Evolutionary conservation across 2,329 filamentous ascomycete genomes (phyloP).

Genomic region (Sporothrix pseudoabietina): DNA sequence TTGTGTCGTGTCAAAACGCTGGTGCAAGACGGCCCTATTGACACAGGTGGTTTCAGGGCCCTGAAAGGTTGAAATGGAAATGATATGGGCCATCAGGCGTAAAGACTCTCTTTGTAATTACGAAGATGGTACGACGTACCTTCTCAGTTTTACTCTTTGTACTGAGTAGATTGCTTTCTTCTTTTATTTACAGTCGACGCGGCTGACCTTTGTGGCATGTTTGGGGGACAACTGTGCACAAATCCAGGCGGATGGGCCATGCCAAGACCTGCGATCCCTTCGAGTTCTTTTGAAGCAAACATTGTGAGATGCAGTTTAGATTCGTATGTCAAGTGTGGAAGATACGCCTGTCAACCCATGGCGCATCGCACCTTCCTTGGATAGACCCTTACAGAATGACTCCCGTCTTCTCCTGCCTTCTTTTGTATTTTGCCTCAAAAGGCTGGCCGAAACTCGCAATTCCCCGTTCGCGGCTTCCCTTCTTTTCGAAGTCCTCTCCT

Average conservation of each 20-base stretch:
- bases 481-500: not conserved
- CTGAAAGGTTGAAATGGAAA: not conserved
- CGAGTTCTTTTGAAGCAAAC: not conserved
- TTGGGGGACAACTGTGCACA: not conserved
- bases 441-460: not conserved
- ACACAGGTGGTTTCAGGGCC: not conserved
- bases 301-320: not conserved
- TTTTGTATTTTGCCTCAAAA: not conserved
- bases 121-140: no score
- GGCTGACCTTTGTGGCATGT: not conserved
- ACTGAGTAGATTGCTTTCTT: not conserved
- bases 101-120: not conserved
- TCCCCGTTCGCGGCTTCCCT: not conserved
- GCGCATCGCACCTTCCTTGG: not conserved
- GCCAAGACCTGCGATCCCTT: not conserved
- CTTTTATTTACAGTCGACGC: not conserved
- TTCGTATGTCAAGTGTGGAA: not conserved
- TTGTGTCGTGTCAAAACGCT: not conserved
- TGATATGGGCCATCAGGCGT: not conserved
- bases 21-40: not conserved
- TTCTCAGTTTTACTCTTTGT: not conserved
- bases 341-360: not conserved
- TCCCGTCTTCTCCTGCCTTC: not conserved
- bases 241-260: not conserved
- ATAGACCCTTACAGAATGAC: not conserved